These are phyloP conservation scores for Paraphaeosphaeria sporulosa DNA, from an alignment of 2,329 filamentous ascomycete species.

Conservation along the genomic window DNA sequence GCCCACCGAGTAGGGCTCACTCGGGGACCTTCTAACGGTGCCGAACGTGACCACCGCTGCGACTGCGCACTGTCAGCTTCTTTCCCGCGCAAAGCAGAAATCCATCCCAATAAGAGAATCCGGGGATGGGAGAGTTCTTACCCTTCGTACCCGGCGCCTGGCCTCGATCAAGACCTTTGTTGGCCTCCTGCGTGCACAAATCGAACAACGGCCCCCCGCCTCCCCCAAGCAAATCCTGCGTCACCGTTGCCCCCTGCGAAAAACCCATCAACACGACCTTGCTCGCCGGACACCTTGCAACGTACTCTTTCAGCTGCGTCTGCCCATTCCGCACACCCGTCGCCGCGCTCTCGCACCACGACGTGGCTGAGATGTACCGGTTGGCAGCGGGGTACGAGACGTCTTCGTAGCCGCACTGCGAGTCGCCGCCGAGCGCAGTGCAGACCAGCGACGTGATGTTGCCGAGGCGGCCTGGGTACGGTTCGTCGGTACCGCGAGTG, in stretches of 20 bases:
- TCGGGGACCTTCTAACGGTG: conserved; percentile 12
- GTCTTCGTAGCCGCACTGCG: conserved; percentile 21
- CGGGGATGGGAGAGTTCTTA: too few species aligned
- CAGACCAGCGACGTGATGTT: conserved; percentile 17
- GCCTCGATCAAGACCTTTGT: conserved; percentile 11
- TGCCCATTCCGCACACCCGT: conserved; percentile 18
- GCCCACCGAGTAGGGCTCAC: conserved; percentile 17
- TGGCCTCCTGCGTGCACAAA: conserved; percentile 17
- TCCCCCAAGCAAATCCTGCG: conserved; percentile 22
- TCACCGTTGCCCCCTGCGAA: conserved; percentile 21
- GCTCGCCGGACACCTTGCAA: conserved; percentile 18
- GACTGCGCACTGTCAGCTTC: conserved; percentile 9
- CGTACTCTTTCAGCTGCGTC: conserved; percentile 19
- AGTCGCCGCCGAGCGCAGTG: conserved; percentile 8
- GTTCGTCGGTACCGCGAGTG: conserved; percentile 20
- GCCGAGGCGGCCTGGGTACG: conserved; percentile 18
- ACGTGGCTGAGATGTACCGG: conserved; percentile 7
- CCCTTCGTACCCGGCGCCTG: conserved; percentile 20
- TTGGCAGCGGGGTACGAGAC: conserved; percentile 21
- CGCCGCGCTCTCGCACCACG: conserved; percentile 22
- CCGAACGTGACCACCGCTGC: conserved; percentile 20
- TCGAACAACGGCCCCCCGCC: conserved; percentile 19
- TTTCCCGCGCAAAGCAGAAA: too few species aligned
- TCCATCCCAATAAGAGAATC: too few species aligned
- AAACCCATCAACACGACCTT: conserved; percentile 23